phyloP scores from a whole-genome alignment of 345 rosid genomes.

The Eucalyptus cloeziana region DNA sequence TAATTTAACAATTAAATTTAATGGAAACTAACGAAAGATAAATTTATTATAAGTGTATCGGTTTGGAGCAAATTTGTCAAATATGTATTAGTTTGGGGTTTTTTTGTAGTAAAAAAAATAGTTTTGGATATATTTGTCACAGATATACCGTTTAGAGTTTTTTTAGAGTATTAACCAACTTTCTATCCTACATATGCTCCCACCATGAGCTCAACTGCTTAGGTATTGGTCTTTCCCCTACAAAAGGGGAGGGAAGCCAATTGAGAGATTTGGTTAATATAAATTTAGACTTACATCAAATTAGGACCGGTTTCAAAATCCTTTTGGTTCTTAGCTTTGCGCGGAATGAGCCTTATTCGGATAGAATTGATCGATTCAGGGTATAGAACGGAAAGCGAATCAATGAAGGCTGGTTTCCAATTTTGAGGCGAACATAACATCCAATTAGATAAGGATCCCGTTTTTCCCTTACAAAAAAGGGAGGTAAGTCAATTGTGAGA shows the following conservation, averaged over 20 bases:
- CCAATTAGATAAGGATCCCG: neutral
- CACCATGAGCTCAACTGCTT: neutral
- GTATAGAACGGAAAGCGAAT: neutral
- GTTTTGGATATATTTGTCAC: accelerated
- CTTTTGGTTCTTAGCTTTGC: accelerated
- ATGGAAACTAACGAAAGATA: too few relatives aligned
- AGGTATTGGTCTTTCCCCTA: neutral
- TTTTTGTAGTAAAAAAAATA: accelerated
- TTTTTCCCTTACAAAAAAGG: neutral
- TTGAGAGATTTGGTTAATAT: neutral
- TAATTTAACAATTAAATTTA: too few relatives aligned
- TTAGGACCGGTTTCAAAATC: neutral
- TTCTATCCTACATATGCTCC: neutral
- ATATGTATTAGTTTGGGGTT: accelerated
- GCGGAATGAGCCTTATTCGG: neutral
- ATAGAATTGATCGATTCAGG: accelerated
- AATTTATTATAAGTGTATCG: accelerated
- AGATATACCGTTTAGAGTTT: accelerated
- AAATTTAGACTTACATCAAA: neutral
- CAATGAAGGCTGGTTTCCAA: neutral
- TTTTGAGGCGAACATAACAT: neutral
- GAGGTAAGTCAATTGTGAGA: neutral
- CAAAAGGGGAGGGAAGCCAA: neutral
- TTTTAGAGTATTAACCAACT: too few relatives aligned
- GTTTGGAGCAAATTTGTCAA: too few relatives aligned